A percentile compares a stretch with the other conserved stretches of the same genome.
These are phyloP conservation scores for Fabrea salina DNA, from an alignment of 169 alveolate species.

Conservation along the genomic window DNA sequence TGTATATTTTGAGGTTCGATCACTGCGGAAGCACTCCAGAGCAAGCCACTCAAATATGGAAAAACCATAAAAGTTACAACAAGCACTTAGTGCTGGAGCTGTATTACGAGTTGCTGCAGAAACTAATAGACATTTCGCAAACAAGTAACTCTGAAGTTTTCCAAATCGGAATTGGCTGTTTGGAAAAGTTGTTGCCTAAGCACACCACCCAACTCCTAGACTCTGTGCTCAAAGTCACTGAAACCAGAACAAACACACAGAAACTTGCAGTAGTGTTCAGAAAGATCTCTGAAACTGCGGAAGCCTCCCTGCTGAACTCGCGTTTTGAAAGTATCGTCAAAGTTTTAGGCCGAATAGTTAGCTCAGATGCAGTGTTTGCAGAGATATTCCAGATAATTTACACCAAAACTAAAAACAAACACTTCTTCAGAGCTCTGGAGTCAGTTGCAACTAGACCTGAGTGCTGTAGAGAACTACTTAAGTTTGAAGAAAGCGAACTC, in stretches of 20 bases:
- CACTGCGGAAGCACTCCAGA: not conserved
- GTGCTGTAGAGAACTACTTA: slow-evolving; percentile 4
- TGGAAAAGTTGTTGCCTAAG: not conserved
- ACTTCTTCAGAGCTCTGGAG: not conserved
- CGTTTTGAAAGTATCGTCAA: not conserved
- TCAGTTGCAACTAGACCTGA: not conserved
- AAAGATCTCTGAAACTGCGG: slow-evolving; percentile 15
- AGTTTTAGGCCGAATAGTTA: not conserved
- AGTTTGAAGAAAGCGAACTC: not conserved
- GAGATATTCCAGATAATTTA: slow-evolving; percentile 7
- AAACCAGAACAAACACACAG: not conserved
- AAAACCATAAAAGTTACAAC: not conserved
- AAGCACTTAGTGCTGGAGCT: not conserved
- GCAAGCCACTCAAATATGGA: slow-evolving; percentile 16
- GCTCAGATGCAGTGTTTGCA: not conserved
- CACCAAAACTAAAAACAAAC: not conserved
- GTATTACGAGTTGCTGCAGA: not conserved
- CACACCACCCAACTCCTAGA: not conserved
- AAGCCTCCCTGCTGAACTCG: not conserved
- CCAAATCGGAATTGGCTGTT: not conserved
- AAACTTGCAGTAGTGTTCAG: slow-evolving; percentile 5
- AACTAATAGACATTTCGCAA: not conserved
- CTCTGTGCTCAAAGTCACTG: not conserved
- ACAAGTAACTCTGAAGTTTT: not conserved
- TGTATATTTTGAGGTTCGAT: not conserved